phyloP scores from a whole-genome alignment of 2,329 filamentous ascomycete genomes.

The Cercospora canescens region DNA sequence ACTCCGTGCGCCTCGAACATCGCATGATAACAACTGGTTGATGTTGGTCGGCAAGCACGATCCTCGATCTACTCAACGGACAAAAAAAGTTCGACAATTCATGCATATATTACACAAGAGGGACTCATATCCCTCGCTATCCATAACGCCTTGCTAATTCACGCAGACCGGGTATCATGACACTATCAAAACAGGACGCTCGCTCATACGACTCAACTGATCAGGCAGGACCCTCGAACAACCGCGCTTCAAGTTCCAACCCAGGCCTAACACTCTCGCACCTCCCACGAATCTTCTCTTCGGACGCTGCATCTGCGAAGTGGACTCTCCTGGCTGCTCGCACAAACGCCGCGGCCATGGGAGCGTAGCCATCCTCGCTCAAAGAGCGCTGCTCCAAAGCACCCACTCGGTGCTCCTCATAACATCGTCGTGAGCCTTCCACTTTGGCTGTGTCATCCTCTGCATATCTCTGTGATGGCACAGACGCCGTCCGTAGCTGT shows the following conservation, averaged over 20 bases:
- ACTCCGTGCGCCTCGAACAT: no score
- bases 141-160: not conserved
- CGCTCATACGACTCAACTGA: not conserved
- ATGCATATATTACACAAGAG: not conserved
- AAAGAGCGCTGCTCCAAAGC: not conserved
- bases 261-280: not conserved
- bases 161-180: not conserved
- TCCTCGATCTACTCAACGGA: no score
- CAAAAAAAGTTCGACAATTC: no score
- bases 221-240: conserved; percentile 11
- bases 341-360: conserved; percentile 16
- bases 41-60: no score
- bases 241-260: conserved; percentile 1
- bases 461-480: not conserved
- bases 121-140: not conserved
- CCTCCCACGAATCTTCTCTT: not conserved
- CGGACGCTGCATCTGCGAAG: not conserved
- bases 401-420: not conserved
- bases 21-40: no score
- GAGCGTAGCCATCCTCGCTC: conserved; percentile 9
- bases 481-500: not conserved
- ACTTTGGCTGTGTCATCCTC: not conserved
- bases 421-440: not conserved
- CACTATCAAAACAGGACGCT: not conserved
- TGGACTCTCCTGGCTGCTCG: conserved; percentile 1